Evolutionary conservation across 495 filamentous ascomycete species (phyloP), one percentile per base, ranked within the genome.

Genomic region (Penicillium flavigenum): DNA sequence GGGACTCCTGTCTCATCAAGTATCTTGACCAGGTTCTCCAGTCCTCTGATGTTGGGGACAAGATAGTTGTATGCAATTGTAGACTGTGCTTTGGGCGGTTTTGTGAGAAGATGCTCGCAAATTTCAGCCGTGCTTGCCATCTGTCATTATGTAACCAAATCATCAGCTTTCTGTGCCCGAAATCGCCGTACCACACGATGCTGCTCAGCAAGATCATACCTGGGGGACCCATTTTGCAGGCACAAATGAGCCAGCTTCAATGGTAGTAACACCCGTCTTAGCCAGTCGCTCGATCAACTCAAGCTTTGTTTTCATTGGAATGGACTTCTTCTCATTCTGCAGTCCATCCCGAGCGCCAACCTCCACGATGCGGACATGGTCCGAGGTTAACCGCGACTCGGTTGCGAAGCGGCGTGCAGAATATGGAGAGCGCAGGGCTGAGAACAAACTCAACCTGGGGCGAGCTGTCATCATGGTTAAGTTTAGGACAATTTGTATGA

Each of bases 191-290:
- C 46, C 36, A 50, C 8, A 49, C 51, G 43, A 29, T 1, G 27
- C 7, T 29, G 27, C 27, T 8, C 27, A 29, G 27, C 38, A 39
- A 43, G 27, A n/a, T 51, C 27, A 59, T 70, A 94, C 91, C 82
- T 96, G 95, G 27, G 94, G 94, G 20, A 97, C 92, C 94, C 94
- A 98, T 88, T 96, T 97, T 8, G 92, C 92, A 49, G 88, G 82
- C 8, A 98, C 93, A 70, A 98, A 98, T 3, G 91, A 92, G 2
- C 94, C 94, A 22, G 94, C 94, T 72, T 98, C 94, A 60, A 98
- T 96, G 44, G 87, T 88, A 4, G 80, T 81, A 20, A 98, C 76
- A 1, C 94, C 94, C 0, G 93, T 94, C 63, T 83, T 83, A n/a
- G 92, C 88, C 42, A 98, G 76, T 54, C 83, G 79, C 60, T 86